Base-by-base conservation (phyloP, 768 basidiomycete genomes). In the Kwoniella bestiolae region DNA sequence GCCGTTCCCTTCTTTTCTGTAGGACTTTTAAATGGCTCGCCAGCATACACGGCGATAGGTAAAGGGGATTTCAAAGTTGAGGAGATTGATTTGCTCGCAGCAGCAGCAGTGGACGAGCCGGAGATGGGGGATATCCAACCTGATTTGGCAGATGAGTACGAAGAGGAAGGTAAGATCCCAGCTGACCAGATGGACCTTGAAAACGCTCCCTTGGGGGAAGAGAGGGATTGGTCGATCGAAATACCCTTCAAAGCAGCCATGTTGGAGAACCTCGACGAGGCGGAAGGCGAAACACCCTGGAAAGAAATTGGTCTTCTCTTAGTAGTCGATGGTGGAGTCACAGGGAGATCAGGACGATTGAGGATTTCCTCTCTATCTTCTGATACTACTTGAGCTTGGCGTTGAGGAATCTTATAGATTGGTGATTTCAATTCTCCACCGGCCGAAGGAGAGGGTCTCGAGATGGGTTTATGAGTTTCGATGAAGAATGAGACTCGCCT, bases 61-160 rank as follows among this genome's bases (percentile, higher is more conserved):
- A 35, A 18, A 16, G 44, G 57, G 3, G 45, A 44, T 59, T 47
- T 59, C 11, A 47, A n/a, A 47, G 46, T 25, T 47, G 25, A 47
- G 11, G 46, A 47, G 2, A 47, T 47, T 3, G 46, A 47, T 47
- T 47, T 47, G 1, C 8, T 41, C 23, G 57, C n/a, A 29, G 5
- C 5, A 0, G 46, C 32, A 14, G 49, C 25, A 0, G 26, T 31
- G 0, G 46, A 31, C 12, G 60, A 3, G 16, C 25, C n/a, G 16
- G 46, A n/a, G n/a, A n/a, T 66, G 16, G 76, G 74, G 6, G 65
- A 65, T 31, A 75, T 72, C 76, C 76, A 77, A 16, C 76, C 76
- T 3, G 65, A 60, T 5, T 31, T 56, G 18, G 49, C n/a, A n/a
- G n/a, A n/a, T n/a, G n/a, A n/a, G n/a, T n/a, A 34, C 25, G 63